Evolutionary conservation across 306 rosid species (phyloP).

Genomic region (Vigna mungo): DNA sequence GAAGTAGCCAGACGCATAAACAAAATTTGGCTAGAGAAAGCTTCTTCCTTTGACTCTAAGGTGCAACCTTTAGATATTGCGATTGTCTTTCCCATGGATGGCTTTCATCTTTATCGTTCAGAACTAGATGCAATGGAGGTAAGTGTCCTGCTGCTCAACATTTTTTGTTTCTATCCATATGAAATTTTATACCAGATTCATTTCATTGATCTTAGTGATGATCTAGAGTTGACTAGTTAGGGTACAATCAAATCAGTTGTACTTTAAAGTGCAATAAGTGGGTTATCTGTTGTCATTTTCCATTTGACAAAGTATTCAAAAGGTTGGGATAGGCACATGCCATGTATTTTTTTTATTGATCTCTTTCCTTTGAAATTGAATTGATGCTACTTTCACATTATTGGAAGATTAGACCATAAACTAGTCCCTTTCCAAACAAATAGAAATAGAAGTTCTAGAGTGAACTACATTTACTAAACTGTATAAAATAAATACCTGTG

Average conservation of each 20-base stretch:
- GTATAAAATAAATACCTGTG: slow-evolving; percentile 9
- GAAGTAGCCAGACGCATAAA: slow-evolving; percentile 78
- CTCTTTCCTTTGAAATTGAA: slow-evolving; percentile 9
- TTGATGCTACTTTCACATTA: slow-evolving; percentile 19
- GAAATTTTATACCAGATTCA: slow-evolving; percentile 37
- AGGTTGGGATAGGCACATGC: slow-evolving; percentile 15
- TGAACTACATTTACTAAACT: slow-evolving; percentile 9
- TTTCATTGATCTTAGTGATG: slow-evolving; percentile 26
- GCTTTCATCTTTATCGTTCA: slow-evolving; percentile 88
- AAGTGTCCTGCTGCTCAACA: slow-evolving; percentile 38
- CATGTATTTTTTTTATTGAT: slow-evolving; percentile 14
- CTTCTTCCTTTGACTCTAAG: slow-evolving; percentile 67
- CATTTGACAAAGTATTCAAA: slow-evolving; percentile 20
- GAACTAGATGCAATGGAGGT: slow-evolving; percentile 97
- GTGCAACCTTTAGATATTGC: slow-evolving; percentile 71
- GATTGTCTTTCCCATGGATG: slow-evolving; percentile 85
- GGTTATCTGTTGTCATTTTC: slow-evolving; percentile 23
- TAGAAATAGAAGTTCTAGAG: neutral
- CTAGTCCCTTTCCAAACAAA: neutral
- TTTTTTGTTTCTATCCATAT: slow-evolving; percentile 28
- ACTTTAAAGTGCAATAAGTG: slow-evolving; percentile 11
- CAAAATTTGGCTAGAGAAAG: slow-evolving; percentile 71
- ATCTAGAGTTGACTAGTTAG: slow-evolving; percentile 33
- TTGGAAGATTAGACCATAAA: slow-evolving; percentile 10
- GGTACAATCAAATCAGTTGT: slow-evolving; percentile 7